Evolutionary conservation across 768 basidiomycete species (phyloP), one percentile per base, ranked within the genome.

Genomic region (Mycena rebaudengoi): DNA sequence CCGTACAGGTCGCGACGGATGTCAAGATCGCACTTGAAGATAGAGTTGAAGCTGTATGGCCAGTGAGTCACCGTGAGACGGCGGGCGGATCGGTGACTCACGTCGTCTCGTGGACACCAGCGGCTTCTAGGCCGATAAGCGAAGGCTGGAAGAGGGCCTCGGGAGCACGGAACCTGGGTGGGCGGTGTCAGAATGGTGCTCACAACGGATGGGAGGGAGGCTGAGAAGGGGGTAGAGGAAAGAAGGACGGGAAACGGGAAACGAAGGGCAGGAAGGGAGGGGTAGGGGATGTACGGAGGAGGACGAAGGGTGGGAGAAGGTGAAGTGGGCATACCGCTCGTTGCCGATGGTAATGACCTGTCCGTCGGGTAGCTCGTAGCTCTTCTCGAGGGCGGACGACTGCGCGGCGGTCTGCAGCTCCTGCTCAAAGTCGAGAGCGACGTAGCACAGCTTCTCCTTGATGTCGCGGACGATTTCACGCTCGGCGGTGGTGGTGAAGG

Each of bases 401-500:
- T 64, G 30, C 14, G 62, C 48, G 29, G 62, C 62, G 3, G 14
- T 45, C 11, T 37, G 28, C 18, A 58, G 48, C 40, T 64, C 62
- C 21, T 64, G 28, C 23, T 60, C 90, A 41, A 64, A 64, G 21
- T 63, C 62, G 2, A 57, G 37, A 2, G 62, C 53, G 21, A 62
- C 61, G 30, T 91, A 71, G 91, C 90, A 83, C 56, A 70, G 56
- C 82, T 88, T 88, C 82, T 90, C 88, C 82, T 91, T 91, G 81
- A 91, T 91, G 74, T 91, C 91, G 43, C 91, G 82, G 62, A 91
- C 90, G 56, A 91, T 89, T 82, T 90, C 88, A 68, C 82, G 80
- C 77, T 89, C 89, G 32, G 88, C 89, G 5, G 88, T 86, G 46
- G 90, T 91, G 65, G 87, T 90, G 82, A 91, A 91, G 14, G 83